Evolutionary conservation across 2,329 filamentous ascomycete species (phyloP), one percentile per base, ranked within the genome.

Genomic region (Fusarium marasasianum): DNA sequence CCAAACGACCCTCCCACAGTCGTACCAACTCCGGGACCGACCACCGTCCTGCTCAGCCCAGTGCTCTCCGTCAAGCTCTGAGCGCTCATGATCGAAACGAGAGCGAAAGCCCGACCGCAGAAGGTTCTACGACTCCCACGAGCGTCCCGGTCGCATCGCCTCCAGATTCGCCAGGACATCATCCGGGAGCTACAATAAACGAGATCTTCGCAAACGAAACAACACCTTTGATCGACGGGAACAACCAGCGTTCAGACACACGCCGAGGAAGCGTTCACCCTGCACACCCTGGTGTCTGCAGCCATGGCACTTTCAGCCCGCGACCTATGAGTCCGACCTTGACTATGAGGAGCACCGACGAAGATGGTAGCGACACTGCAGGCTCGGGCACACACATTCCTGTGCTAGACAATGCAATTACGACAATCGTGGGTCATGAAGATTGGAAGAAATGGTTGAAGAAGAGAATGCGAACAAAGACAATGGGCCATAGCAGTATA

Each of bases 231-330:
- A 83, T 90, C 18, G 78, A 80, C 13, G 71, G 58, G 29, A 77
- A 33, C 66, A 57, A 75, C 82, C 45, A 75, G 76, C 63, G 67
- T 15, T 44, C 71, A 20, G 69, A 29, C 44, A 59, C 62, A 18
- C 75, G 74, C 26, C 74, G 74, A 50, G 71, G 74, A 31, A 77
- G 71, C 41, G 62, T 77, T 14, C 79, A 81, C 55, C 76, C 78
- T 38, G 82, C 81, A 10, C 86, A 88, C 73, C 81, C 85, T 15
- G 87, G 86, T 26, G 80, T 81, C 60, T 94, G 91, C 84, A 87
- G 88, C 77, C 92, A 96, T 83, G 94, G 93, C 76, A 93, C 93
- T 22, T 94, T 95, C 79, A 94, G 93, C 48, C 92, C 93, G 3
- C 85, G 90, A 43, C 88, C 92, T 1, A 84, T 83, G 51, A 89